Evolutionary conservation across 2,329 filamentous ascomycete species (phyloP).

Genomic region (Clarireedia monteithiana): DNA sequence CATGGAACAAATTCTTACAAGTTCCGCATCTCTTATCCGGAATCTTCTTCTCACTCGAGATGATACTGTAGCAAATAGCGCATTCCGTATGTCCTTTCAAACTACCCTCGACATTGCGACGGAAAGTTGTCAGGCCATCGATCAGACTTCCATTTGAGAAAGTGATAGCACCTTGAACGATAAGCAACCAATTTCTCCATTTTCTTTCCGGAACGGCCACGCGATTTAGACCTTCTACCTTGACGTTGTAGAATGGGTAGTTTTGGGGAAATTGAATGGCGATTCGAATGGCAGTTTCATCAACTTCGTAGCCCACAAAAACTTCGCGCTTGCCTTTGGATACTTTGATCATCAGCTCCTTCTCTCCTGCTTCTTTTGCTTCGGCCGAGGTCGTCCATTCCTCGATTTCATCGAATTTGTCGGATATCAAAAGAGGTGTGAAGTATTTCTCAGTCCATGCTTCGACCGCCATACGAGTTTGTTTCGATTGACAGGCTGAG

Average conservation of each 20-base stretch:
- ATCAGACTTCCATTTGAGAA: conserved; percentile 85
- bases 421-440: conserved; percentile 59
- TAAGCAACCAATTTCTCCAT: conserved; percentile 86
- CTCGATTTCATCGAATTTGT: conserved; percentile 60
- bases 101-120: conserved; percentile 77
- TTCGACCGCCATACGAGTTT: conserved; percentile 73
- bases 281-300: conserved; percentile 78
- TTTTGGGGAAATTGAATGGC: conserved; percentile 70
- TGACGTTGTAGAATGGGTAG: conserved; percentile 75
- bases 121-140: conserved; percentile 79
- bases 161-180: conserved; percentile 84
- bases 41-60: conserved; percentile 79
- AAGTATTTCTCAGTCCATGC: conserved; percentile 81
- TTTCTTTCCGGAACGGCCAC: conserved; percentile 86
- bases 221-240: conserved; percentile 69
- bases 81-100: conserved; percentile 93
- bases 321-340: conserved; percentile 67
- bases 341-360: conserved; percentile 60
- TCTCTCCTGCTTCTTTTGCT: conserved; percentile 39
- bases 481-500: conserved; percentile 69
- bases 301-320: conserved; percentile 76
- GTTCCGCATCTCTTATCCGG: conserved; percentile 88
- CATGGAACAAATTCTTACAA: conserved; percentile 91
- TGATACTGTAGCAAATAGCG: conserved; percentile 93
- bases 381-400: conserved; percentile 55